Percentiles rank a stretch among this genome's conserved stretches.
Evolutionary conservation across 345 rosid species (phyloP).

Genomic region (thale cress (Arabidopsis thaliana)): DNA sequence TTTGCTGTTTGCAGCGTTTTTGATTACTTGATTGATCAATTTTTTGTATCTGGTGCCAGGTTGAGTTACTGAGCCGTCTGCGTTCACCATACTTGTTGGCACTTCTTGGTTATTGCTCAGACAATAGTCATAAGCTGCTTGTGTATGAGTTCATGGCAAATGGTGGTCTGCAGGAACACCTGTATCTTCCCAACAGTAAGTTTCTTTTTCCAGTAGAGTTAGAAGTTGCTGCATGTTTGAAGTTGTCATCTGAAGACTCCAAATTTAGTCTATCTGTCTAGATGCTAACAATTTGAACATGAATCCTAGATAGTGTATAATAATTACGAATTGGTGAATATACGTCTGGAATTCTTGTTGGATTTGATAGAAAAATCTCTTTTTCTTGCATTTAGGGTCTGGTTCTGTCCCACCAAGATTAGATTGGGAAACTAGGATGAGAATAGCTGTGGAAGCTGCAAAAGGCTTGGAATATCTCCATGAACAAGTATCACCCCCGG

Average conservation of each 20-base stretch:
- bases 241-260: not conserved
- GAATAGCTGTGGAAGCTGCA: constrained; percentile 83
- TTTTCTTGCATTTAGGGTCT: constrained; percentile 54
- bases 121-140: constrained; percentile 63
- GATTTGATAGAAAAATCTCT: not conserved
- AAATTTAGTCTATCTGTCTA: not conserved
- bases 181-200: constrained; percentile 73
- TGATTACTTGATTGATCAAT: constrained; percentile 29
- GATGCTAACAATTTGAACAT: constrained; percentile 5
- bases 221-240: not conserved
- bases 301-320: not conserved
- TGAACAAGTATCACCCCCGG: constrained; percentile 71
- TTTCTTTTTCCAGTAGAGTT: not conserved
- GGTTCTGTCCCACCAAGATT: constrained; percentile 52
- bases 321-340: not conserved
- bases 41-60: constrained; percentile 49
- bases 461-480: constrained; percentile 88
- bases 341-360: not conserved
- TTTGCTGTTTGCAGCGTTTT: not conserved
- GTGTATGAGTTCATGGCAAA: constrained; percentile 89
- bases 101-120: constrained; percentile 83
- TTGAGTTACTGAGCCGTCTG: constrained; percentile 80
- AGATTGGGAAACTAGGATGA: constrained; percentile 78
- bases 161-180: constrained; percentile 86
- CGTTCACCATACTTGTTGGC: constrained; percentile 75